A percentile compares a stretch with the other conserved stretches of the same genome.
These are phyloP conservation scores for Gillenia trifoliata DNA, from an alignment of 306 rosid species.

Conservation along the genomic window DNA sequence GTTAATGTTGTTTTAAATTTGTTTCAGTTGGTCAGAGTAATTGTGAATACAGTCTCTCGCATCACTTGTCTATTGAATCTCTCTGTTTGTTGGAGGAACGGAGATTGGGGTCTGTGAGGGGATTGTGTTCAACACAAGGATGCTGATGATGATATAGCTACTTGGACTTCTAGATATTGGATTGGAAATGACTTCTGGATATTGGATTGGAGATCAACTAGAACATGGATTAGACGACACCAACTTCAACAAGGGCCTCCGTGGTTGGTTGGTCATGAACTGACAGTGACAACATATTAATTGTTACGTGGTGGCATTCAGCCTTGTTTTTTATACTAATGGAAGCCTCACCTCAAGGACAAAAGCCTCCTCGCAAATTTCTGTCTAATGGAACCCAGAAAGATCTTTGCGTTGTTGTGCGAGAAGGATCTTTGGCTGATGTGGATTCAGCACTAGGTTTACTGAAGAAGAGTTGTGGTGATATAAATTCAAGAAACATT, in stretches of 20 bases:
- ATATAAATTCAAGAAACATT: slow-evolving; percentile 65
- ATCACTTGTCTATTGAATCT: not conserved
- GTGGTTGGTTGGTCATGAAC: not conserved
- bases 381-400: slow-evolving; percentile 34
- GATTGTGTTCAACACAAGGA: slow-evolving; percentile 20
- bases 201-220: not conserved
- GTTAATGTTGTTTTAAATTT: slow-evolving; percentile 1
- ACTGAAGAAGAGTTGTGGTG: slow-evolving; percentile 72
- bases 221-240: slow-evolving; percentile 34
- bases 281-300: slow-evolving; percentile 3
- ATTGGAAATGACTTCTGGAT: slow-evolving; percentile 1
- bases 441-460: slow-evolving; percentile 62
- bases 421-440: slow-evolving; percentile 69
- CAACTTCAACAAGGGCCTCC: slow-evolving; percentile 19
- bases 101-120: slow-evolving; percentile 25
- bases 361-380: slow-evolving; percentile 53
- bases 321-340: slow-evolving; percentile 26
- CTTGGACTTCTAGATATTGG: slow-evolving; percentile 11
- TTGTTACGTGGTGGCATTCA: slow-evolving; percentile 11
- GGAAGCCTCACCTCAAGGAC: slow-evolving; percentile 62
- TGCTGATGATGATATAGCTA: slow-evolving; percentile 20
- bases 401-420: slow-evolving; percentile 68
- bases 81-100: slow-evolving; percentile 18
- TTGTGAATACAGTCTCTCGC: slow-evolving; percentile 19
- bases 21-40: not conserved